Conservation (phyloP, 345 rosid genomes). For the Atalantia buxifolia region DNA sequence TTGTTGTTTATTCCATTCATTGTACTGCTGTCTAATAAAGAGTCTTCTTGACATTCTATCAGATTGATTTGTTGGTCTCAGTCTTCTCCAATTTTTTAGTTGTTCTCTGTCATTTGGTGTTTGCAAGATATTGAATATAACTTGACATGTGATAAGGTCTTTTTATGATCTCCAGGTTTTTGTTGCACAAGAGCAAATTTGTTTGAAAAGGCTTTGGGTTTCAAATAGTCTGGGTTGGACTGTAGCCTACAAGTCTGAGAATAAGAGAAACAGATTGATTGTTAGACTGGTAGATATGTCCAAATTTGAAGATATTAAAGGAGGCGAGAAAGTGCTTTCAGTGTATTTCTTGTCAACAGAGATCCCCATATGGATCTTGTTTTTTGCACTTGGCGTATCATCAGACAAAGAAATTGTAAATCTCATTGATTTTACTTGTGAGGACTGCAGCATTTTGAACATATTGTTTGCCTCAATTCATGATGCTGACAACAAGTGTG, state of each 20-base stretch:
- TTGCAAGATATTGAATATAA: background rate
- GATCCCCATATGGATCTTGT: conserved; percentile 78
- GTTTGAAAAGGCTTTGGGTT: conserved; percentile 78
- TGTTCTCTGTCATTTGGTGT: background rate
- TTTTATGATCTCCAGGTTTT: conserved; percentile 43
- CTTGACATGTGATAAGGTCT: background rate
- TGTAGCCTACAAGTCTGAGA: conserved; percentile 58
- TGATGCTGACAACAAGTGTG: conserved; percentile 61
- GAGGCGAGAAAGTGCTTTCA: conserved; percentile 62
- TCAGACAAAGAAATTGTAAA: conserved; percentile 71
- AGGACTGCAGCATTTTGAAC: conserved; percentile 55
- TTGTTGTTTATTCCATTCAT: background rate
- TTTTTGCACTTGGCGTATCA: conserved; percentile 75
- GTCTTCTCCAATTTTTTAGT: background rate
- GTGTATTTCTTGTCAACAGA: conserved; percentile 74
- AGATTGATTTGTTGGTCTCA: background rate
- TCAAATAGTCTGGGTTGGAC: conserved; percentile 61
- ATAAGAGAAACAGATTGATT: conserved; percentile 61
- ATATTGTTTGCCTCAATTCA: conserved; percentile 59
- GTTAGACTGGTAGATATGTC: conserved; percentile 47
- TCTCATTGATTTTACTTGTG: conserved; percentile 50
- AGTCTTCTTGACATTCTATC: background rate
- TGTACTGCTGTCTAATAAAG: background rate
- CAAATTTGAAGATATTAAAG: conserved; percentile 43
- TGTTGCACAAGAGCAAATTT: conserved; percentile 85